These are phyloP conservation scores for Ophiocordyceps australis DNA, from an alignment of 2,329 filamentous ascomycete species.

Conservation along the genomic window DNA sequence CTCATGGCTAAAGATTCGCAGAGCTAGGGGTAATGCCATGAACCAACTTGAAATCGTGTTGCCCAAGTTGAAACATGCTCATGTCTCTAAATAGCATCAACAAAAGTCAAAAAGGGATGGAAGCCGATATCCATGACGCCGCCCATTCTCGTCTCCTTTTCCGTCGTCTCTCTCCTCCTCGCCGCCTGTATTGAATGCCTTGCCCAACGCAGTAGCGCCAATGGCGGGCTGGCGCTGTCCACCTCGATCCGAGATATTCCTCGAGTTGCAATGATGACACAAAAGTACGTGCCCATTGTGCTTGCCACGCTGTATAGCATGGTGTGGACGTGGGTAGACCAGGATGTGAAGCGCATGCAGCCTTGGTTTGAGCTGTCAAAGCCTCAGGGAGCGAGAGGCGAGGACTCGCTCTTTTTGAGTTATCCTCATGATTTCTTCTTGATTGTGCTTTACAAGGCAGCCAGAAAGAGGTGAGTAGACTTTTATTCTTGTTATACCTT, in stretches of 20 bases:
- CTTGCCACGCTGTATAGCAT: slow-evolving; percentile 36
- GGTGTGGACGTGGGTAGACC: slow-evolving; percentile 39
- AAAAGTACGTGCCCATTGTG: slow-evolving; percentile 34
- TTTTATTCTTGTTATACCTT: slow-evolving; percentile 7
- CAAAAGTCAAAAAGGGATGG: too few relatives aligned
- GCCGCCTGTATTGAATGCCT: slow-evolving; percentile 21
- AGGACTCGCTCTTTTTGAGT: slow-evolving; percentile 28
- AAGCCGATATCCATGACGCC: slow-evolving; percentile 2
- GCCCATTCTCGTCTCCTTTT: slow-evolving; percentile 17
- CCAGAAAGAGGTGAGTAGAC: slow-evolving; percentile 13
- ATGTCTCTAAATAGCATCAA: too few relatives aligned
- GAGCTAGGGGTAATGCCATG: too few relatives aligned
- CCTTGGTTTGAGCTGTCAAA: slow-evolving; percentile 40
- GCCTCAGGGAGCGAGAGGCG: slow-evolving; percentile 18
- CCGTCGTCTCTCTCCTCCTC: slow-evolving; percentile 16
- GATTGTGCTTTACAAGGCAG: slow-evolving; percentile 11
- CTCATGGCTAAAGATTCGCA: too few relatives aligned
- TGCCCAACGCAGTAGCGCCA: slow-evolving; percentile 14
- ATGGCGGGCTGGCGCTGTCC: slow-evolving; percentile 20
- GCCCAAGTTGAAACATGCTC: too few relatives aligned
- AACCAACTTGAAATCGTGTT: too few relatives aligned
- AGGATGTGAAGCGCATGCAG: slow-evolving; percentile 39
- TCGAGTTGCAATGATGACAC: slow-evolving; percentile 13
- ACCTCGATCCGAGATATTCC: slow-evolving; percentile 14
- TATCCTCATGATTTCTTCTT: slow-evolving; percentile 28